phyloP scores from a whole-genome alignment of 108 stramenopile genomes.

The Nitzschia sp. region DNA sequence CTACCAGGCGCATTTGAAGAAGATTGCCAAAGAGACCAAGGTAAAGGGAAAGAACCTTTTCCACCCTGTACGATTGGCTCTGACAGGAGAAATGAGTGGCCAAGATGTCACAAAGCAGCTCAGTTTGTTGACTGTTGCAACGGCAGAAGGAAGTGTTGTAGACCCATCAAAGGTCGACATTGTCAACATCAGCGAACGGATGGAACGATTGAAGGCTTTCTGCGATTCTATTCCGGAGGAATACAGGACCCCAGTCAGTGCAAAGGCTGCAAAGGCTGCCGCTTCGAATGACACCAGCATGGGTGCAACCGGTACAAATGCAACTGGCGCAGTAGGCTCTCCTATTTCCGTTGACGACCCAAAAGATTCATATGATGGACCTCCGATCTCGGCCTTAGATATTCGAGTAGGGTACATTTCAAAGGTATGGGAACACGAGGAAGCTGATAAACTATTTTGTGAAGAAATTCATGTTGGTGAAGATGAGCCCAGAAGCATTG shows the following conservation, averaged over 20 bases:
- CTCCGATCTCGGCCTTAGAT: conserved; percentile 85
- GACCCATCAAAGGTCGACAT: conserved; percentile 57
- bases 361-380: conserved; percentile 73
- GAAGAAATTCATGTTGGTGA: conserved; percentile 99
- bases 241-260: conserved; percentile 45
- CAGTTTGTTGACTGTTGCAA: conserved; percentile 68
- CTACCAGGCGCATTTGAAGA: conserved; percentile 86
- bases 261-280: conserved; percentile 7
- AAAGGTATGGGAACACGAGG: conserved; percentile 94
- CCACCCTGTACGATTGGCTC: conserved; percentile 88
- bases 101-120: conserved; percentile 96
- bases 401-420: conserved; percentile 88
- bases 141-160: conserved; percentile 53
- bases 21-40: conserved; percentile 75
- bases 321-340: conserved; percentile 4
- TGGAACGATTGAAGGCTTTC: conserved; percentile 66
- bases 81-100: conserved; percentile 96
- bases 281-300: background rate
- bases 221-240: conserved; percentile 79
- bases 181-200: conserved; percentile 58
- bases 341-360: conserved; percentile 50
- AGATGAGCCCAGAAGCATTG: conserved; percentile 86
- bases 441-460: conserved; percentile 96
- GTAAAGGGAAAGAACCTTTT: conserved; percentile 92
- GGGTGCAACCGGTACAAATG: background rate